Evolutionary conservation across 352 stramenopile species (phyloP).

Genomic region (Pythium vanterpoolii): DNA sequence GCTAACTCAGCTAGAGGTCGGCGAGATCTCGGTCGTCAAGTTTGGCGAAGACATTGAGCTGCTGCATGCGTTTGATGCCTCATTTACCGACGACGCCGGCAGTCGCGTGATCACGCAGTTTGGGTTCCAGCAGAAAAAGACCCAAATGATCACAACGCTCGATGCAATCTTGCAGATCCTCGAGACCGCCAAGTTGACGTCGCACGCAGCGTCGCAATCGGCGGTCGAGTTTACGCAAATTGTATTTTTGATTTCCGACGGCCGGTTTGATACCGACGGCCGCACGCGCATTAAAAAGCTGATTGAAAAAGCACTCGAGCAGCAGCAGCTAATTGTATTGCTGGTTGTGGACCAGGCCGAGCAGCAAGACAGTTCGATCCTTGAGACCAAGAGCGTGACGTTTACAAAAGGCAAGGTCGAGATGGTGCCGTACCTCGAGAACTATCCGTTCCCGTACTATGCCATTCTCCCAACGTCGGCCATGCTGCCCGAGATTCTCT

Average conservation of each 20-base stretch:
- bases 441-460: conserved; percentile 99
- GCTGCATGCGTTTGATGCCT: conserved; percentile 95
- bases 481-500: conserved; percentile 97
- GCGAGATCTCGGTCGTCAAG: conserved; percentile 90
- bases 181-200: conserved; percentile 64
- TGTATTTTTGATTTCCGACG: conserved; percentile 99
- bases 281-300: conserved; percentile 93
- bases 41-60: conserved; percentile 98
- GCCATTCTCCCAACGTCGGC: conserved; percentile 95
- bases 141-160: conserved; percentile 87
- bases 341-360: conserved; percentile 94
- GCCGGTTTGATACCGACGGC: conserved; percentile 97
- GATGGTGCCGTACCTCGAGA: conserved; percentile 98
- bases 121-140: conserved; percentile 96
- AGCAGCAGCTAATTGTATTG: conserved; percentile 98
- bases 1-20: conserved; percentile 97
- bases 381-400: conserved; percentile 97
- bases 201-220: conserved; percentile 60
- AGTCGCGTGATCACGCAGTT: conserved; percentile 94
- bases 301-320: conserved; percentile 96
- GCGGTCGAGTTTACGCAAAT: conserved; percentile 93
- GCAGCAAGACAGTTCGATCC: conserved; percentile 90
- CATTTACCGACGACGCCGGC: conserved; percentile 96
- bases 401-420: conserved; percentile 96
- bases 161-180: conserved; percentile 86